These are phyloP conservation scores for Aspergillus vadensis DNA, from an alignment of 2,329 filamentous ascomycete species.

Conservation along the genomic window DNA sequence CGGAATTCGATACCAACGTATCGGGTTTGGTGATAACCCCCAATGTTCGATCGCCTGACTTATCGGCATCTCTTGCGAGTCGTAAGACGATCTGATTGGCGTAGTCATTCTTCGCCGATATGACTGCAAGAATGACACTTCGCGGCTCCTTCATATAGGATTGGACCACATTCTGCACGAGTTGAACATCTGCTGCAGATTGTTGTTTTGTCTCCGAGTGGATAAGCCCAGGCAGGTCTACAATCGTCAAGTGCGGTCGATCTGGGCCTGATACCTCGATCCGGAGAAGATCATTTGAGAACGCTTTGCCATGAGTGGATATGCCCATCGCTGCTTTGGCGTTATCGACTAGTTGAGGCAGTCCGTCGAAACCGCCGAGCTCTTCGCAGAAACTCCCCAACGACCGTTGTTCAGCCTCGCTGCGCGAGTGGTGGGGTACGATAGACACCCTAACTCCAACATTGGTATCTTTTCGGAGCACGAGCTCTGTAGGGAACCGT, in stretches of 20 bases:
- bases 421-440: conserved; percentile 44
- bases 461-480: conserved; percentile 44
- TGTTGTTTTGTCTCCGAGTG: conserved; percentile 58
- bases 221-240: conserved; percentile 64
- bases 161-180: conserved; percentile 53
- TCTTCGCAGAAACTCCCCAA: conserved; percentile 4
- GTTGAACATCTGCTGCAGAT: conserved; percentile 55
- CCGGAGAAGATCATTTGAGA: conserved; percentile 57
- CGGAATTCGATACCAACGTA: conserved; percentile 38
- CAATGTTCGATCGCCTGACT: conserved; percentile 38
- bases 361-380: conserved; percentile 22
- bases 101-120: conserved; percentile 48
- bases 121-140: conserved; percentile 52
- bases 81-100: conserved; percentile 46
- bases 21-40: conserved; percentile 55
- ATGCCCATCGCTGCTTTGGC: conserved; percentile 30
- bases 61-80: conserved; percentile 38
- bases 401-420: conserved; percentile 17
- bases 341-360: conserved; percentile 25
- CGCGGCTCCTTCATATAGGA: conserved; percentile 46
- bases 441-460: conserved; percentile 24
- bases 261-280: conserved; percentile 62
- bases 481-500: conserved; percentile 62
- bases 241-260: conserved; percentile 61
- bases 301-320: conserved; percentile 28